Evolutionary conservation across 2,329 filamentous ascomycete species (phyloP), one percentile per base, ranked within the genome.

Genomic region (Lecanoromycetidae sp.): DNA sequence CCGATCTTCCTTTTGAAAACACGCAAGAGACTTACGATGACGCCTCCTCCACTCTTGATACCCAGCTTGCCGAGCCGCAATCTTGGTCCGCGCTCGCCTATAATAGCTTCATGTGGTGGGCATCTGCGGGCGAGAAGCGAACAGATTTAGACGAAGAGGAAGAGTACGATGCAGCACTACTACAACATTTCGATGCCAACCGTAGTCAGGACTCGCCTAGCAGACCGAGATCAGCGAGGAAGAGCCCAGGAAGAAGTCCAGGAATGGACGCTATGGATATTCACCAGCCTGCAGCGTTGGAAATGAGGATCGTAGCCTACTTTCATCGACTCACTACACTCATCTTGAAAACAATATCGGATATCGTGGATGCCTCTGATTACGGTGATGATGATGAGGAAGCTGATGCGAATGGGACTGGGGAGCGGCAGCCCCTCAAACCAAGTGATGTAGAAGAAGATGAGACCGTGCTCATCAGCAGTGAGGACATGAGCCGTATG

Each of bases 91-190:
- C 71, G 4, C 65, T 79, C 27, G 77, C 77, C 3, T 81, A 80
- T 58, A 68, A 69, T 3, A 75, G 75, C 29, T 78, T 80, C 61
- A 76, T 80, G 57, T 82, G 77, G 77, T 82, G 78, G 78, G 77
- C 77, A 3, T 78, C 75, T 1, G 77, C 77, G 2, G 78, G 77
- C 44, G 77, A 80, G 57, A 70, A 71, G 51, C 71, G 74, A 23
- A 68, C 70, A 10, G 71, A 70, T 41, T 64, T 72, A 8, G 67
- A 70, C 1, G 70, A 77, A 48, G 75, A 79, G 56, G 68, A 69
- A 50, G 69, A 75, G 46, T 66, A 68, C 55, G 69, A 72, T 56
- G 59, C 60, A 4, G 60, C 63, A 39, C 57, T 71, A 25, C 50
- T 64, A 10, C 57, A 65, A 30, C 58, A 63, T 41, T 57, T 61